Conservation (phyloP, 352 stramenopile species). For the Globisporangium orthogonon region DNA sequence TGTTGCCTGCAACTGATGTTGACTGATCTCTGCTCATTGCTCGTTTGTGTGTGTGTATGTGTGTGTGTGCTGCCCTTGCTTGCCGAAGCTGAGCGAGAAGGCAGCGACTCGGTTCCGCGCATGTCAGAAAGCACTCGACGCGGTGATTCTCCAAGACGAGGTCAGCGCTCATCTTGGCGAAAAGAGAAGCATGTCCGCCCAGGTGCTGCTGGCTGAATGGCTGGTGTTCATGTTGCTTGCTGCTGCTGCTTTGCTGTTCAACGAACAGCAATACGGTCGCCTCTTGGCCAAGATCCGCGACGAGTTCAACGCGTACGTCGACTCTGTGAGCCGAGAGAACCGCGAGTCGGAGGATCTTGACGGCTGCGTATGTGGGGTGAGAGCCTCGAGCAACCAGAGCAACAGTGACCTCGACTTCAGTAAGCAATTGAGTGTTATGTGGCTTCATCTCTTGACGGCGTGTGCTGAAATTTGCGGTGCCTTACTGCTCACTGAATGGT, state of each 20-base stretch:
- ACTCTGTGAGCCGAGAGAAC: conserved; percentile 18
- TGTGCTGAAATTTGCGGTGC: too few relatives aligned
- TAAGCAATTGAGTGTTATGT: background rate
- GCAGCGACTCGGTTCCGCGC: conserved; percentile 36
- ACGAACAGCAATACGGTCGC: conserved; percentile 34
- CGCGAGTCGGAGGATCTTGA: background rate
- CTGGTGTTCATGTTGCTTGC: background rate
- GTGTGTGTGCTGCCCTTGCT: background rate
- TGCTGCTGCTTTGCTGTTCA: background rate
- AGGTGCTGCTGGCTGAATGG: background rate
- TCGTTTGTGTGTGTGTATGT: background rate
- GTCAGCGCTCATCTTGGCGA: conserved; percentile 11
- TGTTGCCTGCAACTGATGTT: background rate
- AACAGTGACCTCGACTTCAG: conserved; percentile 20
- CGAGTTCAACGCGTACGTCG: conserved; percentile 51
- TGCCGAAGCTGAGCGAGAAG: conserved; percentile 46
- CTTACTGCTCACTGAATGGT: background rate
- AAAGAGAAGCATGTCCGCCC: background rate
- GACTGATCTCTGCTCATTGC: background rate
- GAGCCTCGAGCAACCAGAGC: conserved; percentile 10
- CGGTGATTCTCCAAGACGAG: conserved; percentile 53
- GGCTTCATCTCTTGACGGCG: too few relatives aligned
- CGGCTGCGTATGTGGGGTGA: background rate
- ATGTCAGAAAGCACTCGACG: conserved; percentile 43
- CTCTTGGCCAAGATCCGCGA: conserved; percentile 53